Evolutionary conservation across 305 asterid species (phyloP).

Genomic region (Plantago rigida): DNA sequence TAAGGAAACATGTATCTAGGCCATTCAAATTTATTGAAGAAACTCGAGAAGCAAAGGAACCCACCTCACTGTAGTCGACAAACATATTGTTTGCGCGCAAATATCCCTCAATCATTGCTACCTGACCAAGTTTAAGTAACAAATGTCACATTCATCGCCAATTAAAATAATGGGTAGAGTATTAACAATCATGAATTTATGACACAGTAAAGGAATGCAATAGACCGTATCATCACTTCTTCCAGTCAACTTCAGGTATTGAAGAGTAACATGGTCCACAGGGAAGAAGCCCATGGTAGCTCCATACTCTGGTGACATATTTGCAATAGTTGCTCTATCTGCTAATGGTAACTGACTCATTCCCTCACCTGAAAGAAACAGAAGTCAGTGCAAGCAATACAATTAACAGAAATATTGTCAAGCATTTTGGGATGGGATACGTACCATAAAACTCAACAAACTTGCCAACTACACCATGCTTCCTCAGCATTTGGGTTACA

Average conservation of each 20-base stretch:
- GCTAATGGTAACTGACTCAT: slow-evolving; percentile 65
- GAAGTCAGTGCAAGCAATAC: slow-evolving; percentile 9
- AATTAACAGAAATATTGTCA: not conserved
- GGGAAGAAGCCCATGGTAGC: slow-evolving; percentile 97
- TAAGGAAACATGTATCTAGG: slow-evolving; percentile 18
- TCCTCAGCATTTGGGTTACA: slow-evolving; percentile 67
- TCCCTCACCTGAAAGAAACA: slow-evolving; percentile 42
- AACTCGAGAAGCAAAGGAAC: not conserved
- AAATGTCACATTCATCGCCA: not conserved
- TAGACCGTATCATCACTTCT: slow-evolving; percentile 60
- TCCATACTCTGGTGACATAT: slow-evolving; percentile 89
- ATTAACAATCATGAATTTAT: not conserved
- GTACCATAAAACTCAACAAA: slow-evolving; percentile 69
- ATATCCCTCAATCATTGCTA: slow-evolving; percentile 78
- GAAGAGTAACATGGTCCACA: slow-evolving; percentile 70
- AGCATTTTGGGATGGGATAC: slow-evolving; percentile 16
- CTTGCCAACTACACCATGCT: slow-evolving; percentile 78
- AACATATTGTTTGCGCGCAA: slow-evolving; percentile 74
- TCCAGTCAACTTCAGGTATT: slow-evolving; percentile 71
- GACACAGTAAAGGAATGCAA: not conserved
- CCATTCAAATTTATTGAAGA: slow-evolving; percentile 7
- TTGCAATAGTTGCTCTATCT: slow-evolving; percentile 85
- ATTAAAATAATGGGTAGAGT: not conserved
- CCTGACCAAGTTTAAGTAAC: slow-evolving; percentile 34
- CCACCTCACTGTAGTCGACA: slow-evolving; percentile 63